Conservation (phyloP, 208 protist species). For the Hexamita inflata region DNA sequence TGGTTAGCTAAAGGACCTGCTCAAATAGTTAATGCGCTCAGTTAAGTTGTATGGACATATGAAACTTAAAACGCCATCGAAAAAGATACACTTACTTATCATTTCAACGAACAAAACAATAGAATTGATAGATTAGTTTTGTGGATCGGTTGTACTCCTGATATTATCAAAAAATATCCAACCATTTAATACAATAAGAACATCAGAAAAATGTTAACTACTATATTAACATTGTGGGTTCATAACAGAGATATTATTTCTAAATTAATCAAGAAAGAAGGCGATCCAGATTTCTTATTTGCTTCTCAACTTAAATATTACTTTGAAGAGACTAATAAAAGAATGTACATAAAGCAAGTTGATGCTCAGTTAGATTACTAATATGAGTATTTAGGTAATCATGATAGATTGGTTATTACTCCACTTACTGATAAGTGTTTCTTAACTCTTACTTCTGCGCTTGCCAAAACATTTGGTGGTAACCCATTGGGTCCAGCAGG, state of each 20-base stretch:
- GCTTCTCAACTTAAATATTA: slow-evolving; percentile 21
- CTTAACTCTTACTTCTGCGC: slow-evolving; percentile 44
- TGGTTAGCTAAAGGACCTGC: slow-evolving; percentile 4
- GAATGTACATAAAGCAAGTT: slow-evolving; percentile 71
- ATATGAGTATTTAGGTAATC: slow-evolving; percentile 95
- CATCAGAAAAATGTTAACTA: slow-evolving; percentile 16
- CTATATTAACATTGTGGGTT: slow-evolving; percentile 32
- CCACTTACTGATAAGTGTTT: slow-evolving; percentile 51
- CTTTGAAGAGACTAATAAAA: slow-evolving; percentile 27
- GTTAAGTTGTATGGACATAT: slow-evolving; percentile 20
- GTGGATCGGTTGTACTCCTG: slow-evolving; percentile 19
- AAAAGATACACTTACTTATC: neutral
- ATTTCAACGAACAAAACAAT: neutral
- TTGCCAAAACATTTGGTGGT: slow-evolving; percentile 44
- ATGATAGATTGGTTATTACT: slow-evolving; percentile 71
- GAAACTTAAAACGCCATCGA: slow-evolving; percentile 11
- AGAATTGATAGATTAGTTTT: slow-evolving; percentile 13
- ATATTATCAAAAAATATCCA: neutral
- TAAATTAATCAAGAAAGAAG: slow-evolving; percentile 6
- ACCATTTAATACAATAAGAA: neutral
- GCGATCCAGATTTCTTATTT: slow-evolving; percentile 16
- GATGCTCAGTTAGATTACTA: slow-evolving; percentile 81
- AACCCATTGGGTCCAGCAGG: slow-evolving; percentile 52
- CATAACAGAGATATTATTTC: slow-evolving; percentile 32
- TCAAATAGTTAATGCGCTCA: neutral